Evolutionary conservation across 208 protist genomes (phyloP).

Genomic region (Wallacemonas sp.): DNA sequence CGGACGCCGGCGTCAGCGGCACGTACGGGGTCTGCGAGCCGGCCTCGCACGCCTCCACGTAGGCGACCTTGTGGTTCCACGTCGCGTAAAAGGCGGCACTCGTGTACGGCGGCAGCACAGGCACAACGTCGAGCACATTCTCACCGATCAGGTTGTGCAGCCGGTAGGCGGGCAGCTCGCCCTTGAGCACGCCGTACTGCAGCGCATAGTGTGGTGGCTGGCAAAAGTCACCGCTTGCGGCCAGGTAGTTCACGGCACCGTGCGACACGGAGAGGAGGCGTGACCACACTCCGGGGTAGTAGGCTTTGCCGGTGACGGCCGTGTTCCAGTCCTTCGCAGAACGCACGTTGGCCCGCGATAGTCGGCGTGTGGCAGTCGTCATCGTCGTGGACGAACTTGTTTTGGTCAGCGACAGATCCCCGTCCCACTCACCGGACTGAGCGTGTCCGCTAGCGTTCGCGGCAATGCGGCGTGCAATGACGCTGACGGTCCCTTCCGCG

Average conservation of each 20-base stretch:
- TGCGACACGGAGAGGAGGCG: slow-evolving; percentile 12
- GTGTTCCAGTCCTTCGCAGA: background rate
- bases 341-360: background rate
- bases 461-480: slow-evolving; percentile 1
- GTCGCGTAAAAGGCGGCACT: slow-evolving; percentile 10
- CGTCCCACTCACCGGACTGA: background rate
- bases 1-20: background rate
- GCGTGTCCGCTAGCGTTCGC: background rate
- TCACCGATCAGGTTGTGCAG: slow-evolving; percentile 17
- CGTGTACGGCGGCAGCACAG: slow-evolving; percentile 16
- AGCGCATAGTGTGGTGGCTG: slow-evolving; percentile 14
- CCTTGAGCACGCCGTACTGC: slow-evolving; percentile 7
- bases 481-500: background rate
- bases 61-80: slow-evolving; percentile 8
- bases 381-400: background rate
- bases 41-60: background rate
- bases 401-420: background rate
- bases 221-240: background rate
- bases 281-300: background rate
- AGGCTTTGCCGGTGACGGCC: background rate
- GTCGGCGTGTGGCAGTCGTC: background rate
- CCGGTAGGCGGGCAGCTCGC: background rate
- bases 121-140: slow-evolving; percentile 22
- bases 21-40: background rate
- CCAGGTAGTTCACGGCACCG: slow-evolving; percentile 25